These are phyloP conservation scores for Chamaecyparis obtusa DNA, from an alignment of 75 land plant genomes.

Conservation along the genomic window DNA sequence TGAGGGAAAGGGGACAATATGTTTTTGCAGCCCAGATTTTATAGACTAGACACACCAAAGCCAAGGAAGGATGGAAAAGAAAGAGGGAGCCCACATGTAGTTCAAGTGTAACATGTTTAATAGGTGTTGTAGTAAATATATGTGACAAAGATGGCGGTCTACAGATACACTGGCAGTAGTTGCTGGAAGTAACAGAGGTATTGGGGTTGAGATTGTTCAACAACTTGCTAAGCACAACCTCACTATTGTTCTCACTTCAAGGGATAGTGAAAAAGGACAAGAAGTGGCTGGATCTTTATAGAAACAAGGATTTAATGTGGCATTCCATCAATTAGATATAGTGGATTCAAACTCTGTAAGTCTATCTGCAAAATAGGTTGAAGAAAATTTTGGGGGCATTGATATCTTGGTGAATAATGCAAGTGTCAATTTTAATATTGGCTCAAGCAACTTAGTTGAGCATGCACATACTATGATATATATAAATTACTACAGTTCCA, in stretches of 20 bases:
- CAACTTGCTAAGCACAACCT: slow-evolving; percentile 64
- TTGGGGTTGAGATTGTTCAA: slow-evolving; percentile 76
- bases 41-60: too few relatives aligned
- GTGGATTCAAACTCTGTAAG: slow-evolving; percentile 41
- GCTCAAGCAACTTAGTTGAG: slow-evolving; percentile 54
- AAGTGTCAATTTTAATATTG: slow-evolving; percentile 62
- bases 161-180: slow-evolving; percentile 79
- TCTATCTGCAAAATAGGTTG: slow-evolving; percentile 58
- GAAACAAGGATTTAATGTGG: slow-evolving; percentile 59
- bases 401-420: slow-evolving; percentile 93
- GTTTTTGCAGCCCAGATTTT: too few relatives aligned
- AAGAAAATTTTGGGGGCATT: slow-evolving; percentile 49
- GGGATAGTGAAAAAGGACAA: slow-evolving; percentile 51
- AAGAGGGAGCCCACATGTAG: too few relatives aligned
- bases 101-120: too few relatives aligned
- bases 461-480: slow-evolving; percentile 42
- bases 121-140: too few relatives aligned
- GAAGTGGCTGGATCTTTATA: slow-evolving; percentile 46
- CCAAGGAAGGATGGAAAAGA: too few relatives aligned
- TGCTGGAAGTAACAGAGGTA: slow-evolving; percentile 80
- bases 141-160: slow-evolving; percentile 91
- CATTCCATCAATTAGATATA: slow-evolving; percentile 61
- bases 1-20: too few relatives aligned
- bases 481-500: slow-evolving; percentile 70
- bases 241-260: slow-evolving; percentile 62